Evolutionary conservation across 2,329 filamentous ascomycete species (phyloP).

Genomic region (Aspergillus arachidicola): DNA sequence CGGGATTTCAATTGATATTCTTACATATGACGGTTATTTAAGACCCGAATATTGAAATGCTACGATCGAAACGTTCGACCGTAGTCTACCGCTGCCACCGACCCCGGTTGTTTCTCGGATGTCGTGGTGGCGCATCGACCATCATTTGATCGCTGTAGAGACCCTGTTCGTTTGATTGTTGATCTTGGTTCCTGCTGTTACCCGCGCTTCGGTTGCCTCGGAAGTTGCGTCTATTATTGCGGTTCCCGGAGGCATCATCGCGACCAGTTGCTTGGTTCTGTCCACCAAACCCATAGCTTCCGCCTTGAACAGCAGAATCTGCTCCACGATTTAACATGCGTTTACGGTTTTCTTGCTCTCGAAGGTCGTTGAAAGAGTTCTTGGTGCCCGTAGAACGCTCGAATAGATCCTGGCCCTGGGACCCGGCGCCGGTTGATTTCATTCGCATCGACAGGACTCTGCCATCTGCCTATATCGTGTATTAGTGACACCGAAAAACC

Average conservation of each 20-base stretch:
- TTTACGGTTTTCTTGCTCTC: constrained; percentile 45
- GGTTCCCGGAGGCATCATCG: not conserved
- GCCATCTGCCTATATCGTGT: constrained; percentile 57
- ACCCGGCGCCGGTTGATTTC: constrained; percentile 36
- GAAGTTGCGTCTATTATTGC: constrained; percentile 18
- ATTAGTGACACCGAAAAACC: not conserved
- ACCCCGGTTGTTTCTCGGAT: constrained; percentile 21
- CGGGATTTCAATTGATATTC: constrained; percentile 4
- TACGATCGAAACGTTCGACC: not conserved
- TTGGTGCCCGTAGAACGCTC: constrained; percentile 16
- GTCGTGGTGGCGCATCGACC: constrained; percentile 37
- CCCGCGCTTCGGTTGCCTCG: constrained; percentile 15
- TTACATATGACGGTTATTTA: not conserved
- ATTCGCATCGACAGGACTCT: constrained; percentile 60
- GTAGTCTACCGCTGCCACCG: constrained; percentile 21
- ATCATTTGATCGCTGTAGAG: constrained; percentile 47
- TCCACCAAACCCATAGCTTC: constrained; percentile 41
- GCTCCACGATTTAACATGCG: constrained; percentile 38
- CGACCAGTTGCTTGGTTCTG: constrained; percentile 15
- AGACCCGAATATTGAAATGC: not conserved
- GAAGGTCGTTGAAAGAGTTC: constrained; percentile 36
- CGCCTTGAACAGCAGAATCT: constrained; percentile 41
- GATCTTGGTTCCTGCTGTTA: constrained; percentile 14
- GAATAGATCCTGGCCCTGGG: constrained; percentile 15
- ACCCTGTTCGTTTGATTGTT: constrained; percentile 23